These are phyloP conservation scores for Quercus cerris DNA, from an alignment of 306 rosid species.

Conservation along the genomic window DNA sequence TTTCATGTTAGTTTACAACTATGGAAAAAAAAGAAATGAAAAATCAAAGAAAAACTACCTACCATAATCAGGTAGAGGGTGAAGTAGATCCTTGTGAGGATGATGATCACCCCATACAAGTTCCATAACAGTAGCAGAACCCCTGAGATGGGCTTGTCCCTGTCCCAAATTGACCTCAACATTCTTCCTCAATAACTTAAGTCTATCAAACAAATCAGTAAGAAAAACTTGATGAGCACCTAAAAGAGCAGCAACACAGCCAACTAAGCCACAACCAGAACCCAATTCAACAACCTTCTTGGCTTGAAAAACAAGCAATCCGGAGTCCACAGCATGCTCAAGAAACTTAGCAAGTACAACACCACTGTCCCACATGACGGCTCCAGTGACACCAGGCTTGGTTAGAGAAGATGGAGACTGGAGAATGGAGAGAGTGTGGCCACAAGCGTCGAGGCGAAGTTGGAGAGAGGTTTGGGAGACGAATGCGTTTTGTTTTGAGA, in stretches of 20 bases:
- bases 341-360: constrained; percentile 73
- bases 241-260: constrained; percentile 83
- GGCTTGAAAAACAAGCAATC: constrained; percentile 55
- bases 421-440: constrained; percentile 73
- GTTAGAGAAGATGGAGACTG: constrained; percentile 89
- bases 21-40: not conserved
- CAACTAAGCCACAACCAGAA: constrained; percentile 84
- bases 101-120: constrained; percentile 81
- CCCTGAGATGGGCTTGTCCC: constrained; percentile 32
- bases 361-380: constrained; percentile 94
- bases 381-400: constrained; percentile 81
- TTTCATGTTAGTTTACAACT: no score
- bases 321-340: constrained; percentile 73
- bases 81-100: constrained; percentile 27
- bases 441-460: constrained; percentile 66
- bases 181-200: constrained; percentile 68
- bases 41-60: constrained; percentile 16
- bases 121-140: constrained; percentile 59
- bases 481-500: constrained; percentile 69
- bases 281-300: constrained; percentile 76
- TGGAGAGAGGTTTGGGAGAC: constrained; percentile 70
- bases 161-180: constrained; percentile 60
- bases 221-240: constrained; percentile 69
- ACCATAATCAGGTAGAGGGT: constrained; percentile 68
- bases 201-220: constrained; percentile 78